These are phyloP conservation scores for Suhomyces pyralidae DNA, from an alignment of 805 yeast genomes.

Conservation along the genomic window DNA sequence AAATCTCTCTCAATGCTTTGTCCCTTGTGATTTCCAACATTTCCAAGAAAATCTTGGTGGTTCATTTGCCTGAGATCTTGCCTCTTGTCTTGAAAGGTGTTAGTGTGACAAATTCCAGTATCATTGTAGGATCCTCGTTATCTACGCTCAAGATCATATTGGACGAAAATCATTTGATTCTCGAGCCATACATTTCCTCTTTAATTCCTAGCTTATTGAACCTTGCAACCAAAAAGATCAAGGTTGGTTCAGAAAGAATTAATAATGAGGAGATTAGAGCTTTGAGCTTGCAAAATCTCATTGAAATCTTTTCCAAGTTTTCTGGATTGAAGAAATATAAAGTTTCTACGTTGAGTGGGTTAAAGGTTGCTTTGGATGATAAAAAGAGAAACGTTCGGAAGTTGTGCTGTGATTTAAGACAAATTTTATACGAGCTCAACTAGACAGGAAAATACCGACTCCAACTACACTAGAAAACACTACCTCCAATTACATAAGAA, in stretches of 20 bases:
- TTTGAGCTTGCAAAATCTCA: constrained; percentile 55
- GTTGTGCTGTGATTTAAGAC: constrained; percentile 76
- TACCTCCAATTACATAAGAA: too few species aligned
- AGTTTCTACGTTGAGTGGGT: constrained; percentile 43
- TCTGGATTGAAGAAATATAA: constrained; percentile 51
- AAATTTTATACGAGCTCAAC: constrained; percentile 22
- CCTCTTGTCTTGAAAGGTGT: constrained; percentile 73
- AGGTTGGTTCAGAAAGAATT: constrained; percentile 14
- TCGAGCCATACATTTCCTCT: constrained; percentile 52
- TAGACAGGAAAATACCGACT: too few species aligned
- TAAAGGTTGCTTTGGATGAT: constrained; percentile 64
- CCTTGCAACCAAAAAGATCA: constrained; percentile 22
- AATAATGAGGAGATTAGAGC: constrained; percentile 53
- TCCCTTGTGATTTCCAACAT: constrained; percentile 66
- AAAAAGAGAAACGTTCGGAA: constrained; percentile 70
- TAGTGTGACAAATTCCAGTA: constrained; percentile 26
- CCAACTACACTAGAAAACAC: too few species aligned
- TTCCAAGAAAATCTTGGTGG: constrained; percentile 58
- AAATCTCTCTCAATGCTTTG: constrained; percentile 60
- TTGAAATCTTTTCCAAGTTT: constrained; percentile 38
- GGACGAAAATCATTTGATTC: constrained; percentile 51
- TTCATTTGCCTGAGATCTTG: constrained; percentile 59
- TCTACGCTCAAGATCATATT: constrained; percentile 54
- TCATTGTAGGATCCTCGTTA: constrained; percentile 58
- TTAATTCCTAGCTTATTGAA: constrained; percentile 50